Base-by-base conservation (phyloP, 2,329 filamentous ascomycete species). In the Rhynchosporium secalis region DNA sequence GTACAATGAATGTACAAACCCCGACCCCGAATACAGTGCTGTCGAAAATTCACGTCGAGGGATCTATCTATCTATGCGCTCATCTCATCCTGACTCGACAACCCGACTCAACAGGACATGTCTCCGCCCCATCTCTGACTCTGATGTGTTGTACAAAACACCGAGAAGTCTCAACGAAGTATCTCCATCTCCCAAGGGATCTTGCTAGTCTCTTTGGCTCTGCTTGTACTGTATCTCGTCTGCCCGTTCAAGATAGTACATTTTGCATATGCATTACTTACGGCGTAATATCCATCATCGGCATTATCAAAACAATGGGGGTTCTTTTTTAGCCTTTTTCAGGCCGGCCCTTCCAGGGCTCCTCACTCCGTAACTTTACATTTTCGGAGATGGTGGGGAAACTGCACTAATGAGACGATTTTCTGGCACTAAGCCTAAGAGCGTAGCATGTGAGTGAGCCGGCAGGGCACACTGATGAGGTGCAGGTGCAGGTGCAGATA, bases 321-420 rank as follows among this genome's bases (percentile, higher is more conserved):
- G 49, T 38, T 52, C 13, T 33, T 38, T 52, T 13, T 13, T 33
- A 13, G 36, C 6, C 28, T 33, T 31, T 20, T 52, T 52, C 9
- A n/a, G 33, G 31, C 28, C 31, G n/a, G 15, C 38, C 26, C 4
- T 2, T 52, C 38, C 38, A 5, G 6, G 36, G 36, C 38, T 52
- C 38, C 38, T 33, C 29, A 51, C 48, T 31, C 48, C 29, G 36
- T 33, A 9, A 9, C 33, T 33, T 10, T 52, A 12, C 20, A 38
- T 52, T 40, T 38, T 26, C 6, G 9, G 12, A 38, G 49, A 40
- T 38, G 38, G 49, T 52, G 49, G 49, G 49, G 49, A 52, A 38
- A 7, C 12, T 4, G n/a, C 49, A 38, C 49, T 52, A 52, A 38
- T 15, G 28, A 38, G 38, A 52, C 10, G 36, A 31, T 9, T 2